Conservation (phyloP, 164 flowering plant species). For the Amborella trichopoda region DNA sequence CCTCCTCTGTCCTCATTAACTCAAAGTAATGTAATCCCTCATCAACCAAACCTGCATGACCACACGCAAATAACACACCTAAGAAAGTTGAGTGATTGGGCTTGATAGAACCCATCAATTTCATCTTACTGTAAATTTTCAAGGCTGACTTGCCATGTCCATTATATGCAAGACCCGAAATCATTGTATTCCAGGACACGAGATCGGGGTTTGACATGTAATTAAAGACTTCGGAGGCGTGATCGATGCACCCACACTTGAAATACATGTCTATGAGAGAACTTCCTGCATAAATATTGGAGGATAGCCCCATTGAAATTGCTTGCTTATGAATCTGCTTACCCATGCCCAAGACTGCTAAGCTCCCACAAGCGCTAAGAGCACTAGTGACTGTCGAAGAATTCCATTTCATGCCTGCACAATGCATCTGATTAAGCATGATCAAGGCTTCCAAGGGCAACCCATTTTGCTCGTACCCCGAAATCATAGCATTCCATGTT, state of each 20-base stretch:
- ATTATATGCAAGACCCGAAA: constrained; percentile 7
- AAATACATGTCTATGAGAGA: constrained; percentile 8
- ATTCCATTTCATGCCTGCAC: constrained; percentile 1
- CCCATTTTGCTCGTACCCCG: constrained; percentile 7
- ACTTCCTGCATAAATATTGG: constrained; percentile 2
- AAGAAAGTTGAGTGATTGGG: constrained; percentile 7
- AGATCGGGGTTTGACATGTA: constrained; percentile 1
- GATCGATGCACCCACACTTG: constrained; percentile 5
- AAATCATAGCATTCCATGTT: constrained; percentile 9
- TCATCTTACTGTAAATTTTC: constrained; percentile 1
- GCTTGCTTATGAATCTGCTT: constrained; percentile 2
- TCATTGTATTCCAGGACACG: constrained; percentile 10
- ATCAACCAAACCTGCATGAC: constrained; percentile 6
- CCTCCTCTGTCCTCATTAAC: constrained; percentile 1
- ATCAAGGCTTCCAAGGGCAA: constrained; percentile 8
- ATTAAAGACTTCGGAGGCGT: constrained; percentile 5
- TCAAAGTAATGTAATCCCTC: constrained; percentile 7
- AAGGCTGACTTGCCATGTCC: constrained; percentile 6
- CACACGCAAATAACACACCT: constrained; percentile 8
- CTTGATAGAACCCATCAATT: constrained; percentile 6
- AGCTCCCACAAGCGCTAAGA: constrained; percentile 5
- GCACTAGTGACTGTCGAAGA: constrained; percentile 4
- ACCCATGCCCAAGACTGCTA: constrained; percentile 6
- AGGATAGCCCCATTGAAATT: not conserved
- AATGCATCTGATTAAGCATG: constrained; percentile 7